Percentiles rank a stretch among this genome's conserved stretches.
Evolutionary conservation across 176 grass and related monocot species (phyloP).

Genomic region (Puccinellia tenuiflora): DNA sequence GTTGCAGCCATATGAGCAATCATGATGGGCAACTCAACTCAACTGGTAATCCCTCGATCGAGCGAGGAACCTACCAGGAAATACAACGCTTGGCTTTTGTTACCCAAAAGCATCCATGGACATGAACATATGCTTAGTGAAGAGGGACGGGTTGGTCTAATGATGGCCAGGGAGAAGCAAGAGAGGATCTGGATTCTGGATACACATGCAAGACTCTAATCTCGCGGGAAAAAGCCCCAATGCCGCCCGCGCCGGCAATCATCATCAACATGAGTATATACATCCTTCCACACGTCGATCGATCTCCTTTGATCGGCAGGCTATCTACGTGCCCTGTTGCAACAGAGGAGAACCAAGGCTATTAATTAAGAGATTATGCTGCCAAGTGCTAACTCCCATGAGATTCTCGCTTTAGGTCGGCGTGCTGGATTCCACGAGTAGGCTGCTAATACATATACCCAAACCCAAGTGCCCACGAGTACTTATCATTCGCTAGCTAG

Average conservation of each 20-base stretch:
- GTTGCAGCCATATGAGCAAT: background rate
- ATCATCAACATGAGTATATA: conserved; percentile 24
- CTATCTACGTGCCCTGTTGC: background rate
- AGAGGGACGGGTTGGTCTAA: conserved; percentile 1
- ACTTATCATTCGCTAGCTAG: conserved; percentile 28
- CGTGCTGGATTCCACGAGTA: conserved; percentile 24
- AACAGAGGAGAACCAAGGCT: no score
- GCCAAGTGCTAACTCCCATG: conserved; percentile 5
- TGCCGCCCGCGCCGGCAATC: conserved; percentile 23
- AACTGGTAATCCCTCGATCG: background rate
- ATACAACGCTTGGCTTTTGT: conserved; percentile 39
- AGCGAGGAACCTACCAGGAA: conserved; percentile 44
- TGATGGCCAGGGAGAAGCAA: conserved; percentile 22
- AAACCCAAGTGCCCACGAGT: conserved; percentile 24
- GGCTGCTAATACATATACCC: background rate
- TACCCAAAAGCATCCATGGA: background rate
- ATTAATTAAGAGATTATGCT: no score
- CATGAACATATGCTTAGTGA: conserved; percentile 17
- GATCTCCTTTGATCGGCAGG: background rate
- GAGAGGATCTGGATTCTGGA: conserved; percentile 29
- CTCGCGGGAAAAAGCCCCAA: background rate
- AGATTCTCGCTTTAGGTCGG: conserved; percentile 28
- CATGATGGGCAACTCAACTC: conserved; percentile 25
- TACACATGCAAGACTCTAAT: conserved; percentile 49
- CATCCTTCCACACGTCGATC: background rate